Percentiles rank a stretch among this genome's conserved stretches.
Evolutionary conservation across 441 rosid genomes (phyloP).

Genomic region (Theobroma grandiflorum): DNA sequence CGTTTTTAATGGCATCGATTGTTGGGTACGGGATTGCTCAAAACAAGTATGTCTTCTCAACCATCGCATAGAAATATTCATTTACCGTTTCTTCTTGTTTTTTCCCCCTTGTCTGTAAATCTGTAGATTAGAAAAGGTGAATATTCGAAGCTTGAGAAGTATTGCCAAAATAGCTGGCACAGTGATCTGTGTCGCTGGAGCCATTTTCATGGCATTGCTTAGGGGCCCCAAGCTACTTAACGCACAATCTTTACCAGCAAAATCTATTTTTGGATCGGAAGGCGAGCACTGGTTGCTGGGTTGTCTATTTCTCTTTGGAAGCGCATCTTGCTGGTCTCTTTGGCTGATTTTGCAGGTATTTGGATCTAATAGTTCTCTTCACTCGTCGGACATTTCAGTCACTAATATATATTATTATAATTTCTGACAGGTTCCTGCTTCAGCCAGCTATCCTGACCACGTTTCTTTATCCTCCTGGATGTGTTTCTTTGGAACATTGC

Average conservation of each 20-base stretch:
- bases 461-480: conserved; percentile 70
- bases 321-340: conserved; percentile 67
- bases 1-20: conserved; percentile 59
- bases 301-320: conserved; percentile 55
- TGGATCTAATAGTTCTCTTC: neutral
- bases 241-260: conserved; percentile 26
- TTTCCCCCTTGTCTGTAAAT: neutral
- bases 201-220: conserved; percentile 68
- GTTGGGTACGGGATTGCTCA: conserved; percentile 45
- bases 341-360: conserved; percentile 68
- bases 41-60: neutral
- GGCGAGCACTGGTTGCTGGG: conserved; percentile 61
- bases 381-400: neutral
- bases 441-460: conserved; percentile 55
- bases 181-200: conserved; percentile 60
- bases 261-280: conserved; percentile 33
- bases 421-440: conserved; percentile 55
- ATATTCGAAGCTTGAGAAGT: conserved; percentile 55
- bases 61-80: neutral
- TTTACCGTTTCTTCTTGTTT: neutral
- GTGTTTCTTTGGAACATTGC: conserved; percentile 60
- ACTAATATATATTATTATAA: neutral
- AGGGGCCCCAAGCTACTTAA: conserved; percentile 73
- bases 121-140: conserved; percentile 63
- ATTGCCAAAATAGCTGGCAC: conserved; percentile 70